Base-by-base conservation (phyloP, 169 alveolate species). In the Babesia caballi region DNA sequence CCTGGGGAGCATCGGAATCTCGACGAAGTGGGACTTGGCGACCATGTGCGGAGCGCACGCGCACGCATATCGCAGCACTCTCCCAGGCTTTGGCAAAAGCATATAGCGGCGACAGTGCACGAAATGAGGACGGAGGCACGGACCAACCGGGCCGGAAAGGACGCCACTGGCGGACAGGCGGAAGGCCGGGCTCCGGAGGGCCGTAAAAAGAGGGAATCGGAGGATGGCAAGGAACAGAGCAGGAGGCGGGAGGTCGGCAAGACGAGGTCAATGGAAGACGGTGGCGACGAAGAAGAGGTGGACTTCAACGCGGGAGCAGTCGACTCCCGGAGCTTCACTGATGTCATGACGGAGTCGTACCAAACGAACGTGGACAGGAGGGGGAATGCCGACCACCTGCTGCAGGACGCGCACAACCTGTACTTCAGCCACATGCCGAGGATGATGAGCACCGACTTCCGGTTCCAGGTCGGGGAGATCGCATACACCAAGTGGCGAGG, bases 391-490 rank as follows among this genome's bases (percentile, higher is more conserved):
- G 51, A 33, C 3, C 57, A 30, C 9, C 7, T 67, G 36, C 27
- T 42, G 47, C 69, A 67, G 36, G 85, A 77, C 69, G 66, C 61
- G 6, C 63, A 47, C 51, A 77, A 77, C 51, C 52, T 77, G 53
- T 66, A 49, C 53, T 77, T 28, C 23, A 77, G 85, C 54, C 85
- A 77, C 58, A 60, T 77, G 50, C 85, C 85, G 6, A 35, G 71
- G 66, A n/a, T 52, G 17, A 7, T 66, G 23, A 68, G 76, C 0
- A 77, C 78, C 6, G 38, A 21, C 25, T 77, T 66, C 54, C 46
- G 82, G 35, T 80, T 80, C 61, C 63, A 67, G 54, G 68, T 80
- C 14, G 88, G 88, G 9, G 88, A 80, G 32, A 35, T 80, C 35
- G 82, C 78, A 17, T 80, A 69, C 44, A 46, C 54, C 19, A 58